phyloP scores from a whole-genome alignment of 176 grass and related monocot species.

The Eremochloa ophiuroides region DNA sequence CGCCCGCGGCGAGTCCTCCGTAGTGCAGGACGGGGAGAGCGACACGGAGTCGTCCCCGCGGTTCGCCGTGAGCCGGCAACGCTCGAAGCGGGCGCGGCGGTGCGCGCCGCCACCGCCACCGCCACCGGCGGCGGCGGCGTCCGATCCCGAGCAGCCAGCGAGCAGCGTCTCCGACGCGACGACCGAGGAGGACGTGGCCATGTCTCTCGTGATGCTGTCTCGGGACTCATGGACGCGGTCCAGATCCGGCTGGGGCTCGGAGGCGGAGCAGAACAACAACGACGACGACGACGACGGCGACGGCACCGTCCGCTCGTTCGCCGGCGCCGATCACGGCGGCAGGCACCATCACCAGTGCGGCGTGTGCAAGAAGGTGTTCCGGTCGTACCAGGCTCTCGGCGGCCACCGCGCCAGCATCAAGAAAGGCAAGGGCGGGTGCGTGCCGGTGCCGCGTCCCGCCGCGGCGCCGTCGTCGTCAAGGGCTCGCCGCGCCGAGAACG shows the following conservation, averaged over 20 bases:
- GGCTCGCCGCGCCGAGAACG: not conserved
- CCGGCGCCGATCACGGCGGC: not conserved
- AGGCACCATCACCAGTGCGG: constrained; percentile 65
- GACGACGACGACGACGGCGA: no score
- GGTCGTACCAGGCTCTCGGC: constrained; percentile 77
- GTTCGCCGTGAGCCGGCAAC: constrained; percentile 45
- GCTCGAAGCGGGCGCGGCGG: constrained; percentile 50
- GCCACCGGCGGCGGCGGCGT: not conserved
- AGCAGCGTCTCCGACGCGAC: constrained; percentile 79
- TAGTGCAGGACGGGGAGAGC: constrained; percentile 74
- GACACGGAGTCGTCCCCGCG: constrained; percentile 68
- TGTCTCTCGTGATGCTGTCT: constrained; percentile 84
- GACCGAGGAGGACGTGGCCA: constrained; percentile 67
- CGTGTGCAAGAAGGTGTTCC: constrained; percentile 73
- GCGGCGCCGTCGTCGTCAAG: not conserved
- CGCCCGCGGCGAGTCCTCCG: constrained; percentile 31
- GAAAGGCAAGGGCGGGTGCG: constrained; percentile 63
- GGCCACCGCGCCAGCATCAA: constrained; percentile 84
- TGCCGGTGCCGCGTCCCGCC: not conserved
- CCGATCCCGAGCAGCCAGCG: constrained; percentile 31
- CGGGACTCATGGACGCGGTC: constrained; percentile 64
- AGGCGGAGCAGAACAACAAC: constrained; percentile 28
- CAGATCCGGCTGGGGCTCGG: constrained; percentile 29
- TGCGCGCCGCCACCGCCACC: constrained; percentile 8
- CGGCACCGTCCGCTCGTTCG: not conserved